phyloP scores from a whole-genome alignment of 768 basidiomycete genomes.

The Kwoniella sp. region DNA sequence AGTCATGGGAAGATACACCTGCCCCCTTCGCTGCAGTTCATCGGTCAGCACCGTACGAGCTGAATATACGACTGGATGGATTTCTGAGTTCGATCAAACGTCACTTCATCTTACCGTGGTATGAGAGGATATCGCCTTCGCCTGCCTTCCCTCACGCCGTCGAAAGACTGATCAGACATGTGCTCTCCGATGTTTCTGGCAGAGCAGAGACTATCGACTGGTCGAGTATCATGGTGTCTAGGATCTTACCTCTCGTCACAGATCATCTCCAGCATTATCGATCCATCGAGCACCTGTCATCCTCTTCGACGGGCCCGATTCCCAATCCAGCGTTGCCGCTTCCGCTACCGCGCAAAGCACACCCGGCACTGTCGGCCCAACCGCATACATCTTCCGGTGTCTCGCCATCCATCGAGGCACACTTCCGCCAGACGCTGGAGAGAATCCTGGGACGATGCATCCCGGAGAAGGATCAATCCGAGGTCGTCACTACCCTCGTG shows the following conservation, averaged over 20 bases:
- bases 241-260: constrained; percentile 84
- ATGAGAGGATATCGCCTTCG: constrained; percentile 78
- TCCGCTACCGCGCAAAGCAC: constrained; percentile 34
- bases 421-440: constrained; percentile 73
- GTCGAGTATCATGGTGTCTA: constrained; percentile 74
- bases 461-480: constrained; percentile 76
- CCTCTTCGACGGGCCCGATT: constrained; percentile 23
- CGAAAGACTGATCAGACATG: constrained; percentile 71
- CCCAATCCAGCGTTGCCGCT: constrained; percentile 37
- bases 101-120: constrained; percentile 91
- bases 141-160: constrained; percentile 86
- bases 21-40: constrained; percentile 67
- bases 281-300: constrained; percentile 67
- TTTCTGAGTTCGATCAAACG: constrained; percentile 77
- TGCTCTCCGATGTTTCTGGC: constrained; percentile 64
- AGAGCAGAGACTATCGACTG: constrained; percentile 69
- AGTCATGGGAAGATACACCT: constrained; percentile 80
- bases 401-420: constrained; percentile 83
- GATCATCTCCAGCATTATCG: constrained; percentile 87
- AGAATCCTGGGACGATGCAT: constrained; percentile 71
- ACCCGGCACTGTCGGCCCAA: constrained; percentile 35
- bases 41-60: constrained; percentile 64
- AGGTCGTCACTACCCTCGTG: constrained; percentile 70
- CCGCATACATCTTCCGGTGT: constrained; percentile 56
- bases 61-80: constrained; percentile 75